Evolutionary conservation across 345 rosid species (phyloP).

Genomic region (Syzygium grande): DNA sequence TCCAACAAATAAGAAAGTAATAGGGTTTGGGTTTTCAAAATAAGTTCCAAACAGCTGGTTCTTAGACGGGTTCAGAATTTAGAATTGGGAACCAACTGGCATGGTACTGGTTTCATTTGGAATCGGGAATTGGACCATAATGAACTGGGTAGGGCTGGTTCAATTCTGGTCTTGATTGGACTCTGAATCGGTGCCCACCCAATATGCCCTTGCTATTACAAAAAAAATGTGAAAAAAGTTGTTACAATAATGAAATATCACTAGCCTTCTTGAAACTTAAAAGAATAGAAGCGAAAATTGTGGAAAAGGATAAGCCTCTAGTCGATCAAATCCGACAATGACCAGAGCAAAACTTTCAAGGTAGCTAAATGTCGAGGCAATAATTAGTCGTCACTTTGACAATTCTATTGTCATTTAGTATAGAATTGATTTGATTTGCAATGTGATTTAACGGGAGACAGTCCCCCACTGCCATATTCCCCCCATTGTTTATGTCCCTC

Average conservation of each 20-base stretch:
- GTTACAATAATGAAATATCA: background rate
- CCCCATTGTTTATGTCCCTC: background rate
- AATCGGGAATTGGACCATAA: background rate
- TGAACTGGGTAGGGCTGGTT: background rate
- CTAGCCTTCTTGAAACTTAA: background rate
- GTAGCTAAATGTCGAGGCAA: background rate
- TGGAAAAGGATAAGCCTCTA: background rate
- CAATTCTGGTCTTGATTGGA: fast-evolving
- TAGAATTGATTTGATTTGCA: background rate
- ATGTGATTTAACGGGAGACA: background rate
- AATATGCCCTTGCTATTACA: background rate
- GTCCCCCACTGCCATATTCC: background rate
- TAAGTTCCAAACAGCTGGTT: fast-evolving
- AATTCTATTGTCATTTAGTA: background rate
- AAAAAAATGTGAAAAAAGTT: background rate
- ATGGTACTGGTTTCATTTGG: background rate
- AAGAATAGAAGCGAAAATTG: background rate
- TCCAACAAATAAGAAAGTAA: background rate
- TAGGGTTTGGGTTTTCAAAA: background rate
- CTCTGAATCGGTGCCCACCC: fast-evolving
- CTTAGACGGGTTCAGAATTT: fast-evolving
- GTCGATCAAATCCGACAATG: background rate
- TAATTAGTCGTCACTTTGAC: background rate
- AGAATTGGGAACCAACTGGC: background rate
- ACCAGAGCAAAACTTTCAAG: background rate